These are phyloP conservation scores for Zymoseptoria tritici DNA, from an alignment of 2,329 filamentous ascomycete genomes.

Conservation along the genomic window DNA sequence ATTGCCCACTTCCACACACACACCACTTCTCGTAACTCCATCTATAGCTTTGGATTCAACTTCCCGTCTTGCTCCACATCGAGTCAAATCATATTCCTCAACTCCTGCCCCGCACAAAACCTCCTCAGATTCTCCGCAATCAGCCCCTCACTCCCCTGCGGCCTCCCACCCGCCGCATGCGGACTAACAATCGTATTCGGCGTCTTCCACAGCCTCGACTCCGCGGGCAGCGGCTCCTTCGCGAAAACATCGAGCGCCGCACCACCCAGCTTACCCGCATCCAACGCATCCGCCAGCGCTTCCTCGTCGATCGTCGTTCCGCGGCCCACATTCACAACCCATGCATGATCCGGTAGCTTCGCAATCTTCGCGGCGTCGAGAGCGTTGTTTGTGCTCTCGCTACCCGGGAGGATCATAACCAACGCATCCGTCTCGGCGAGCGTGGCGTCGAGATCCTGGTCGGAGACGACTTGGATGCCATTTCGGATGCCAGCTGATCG, in stretches of 20 bases:
- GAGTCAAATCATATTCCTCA: constrained; percentile 48
- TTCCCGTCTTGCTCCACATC: not conserved
- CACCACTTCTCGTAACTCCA: too few relatives aligned
- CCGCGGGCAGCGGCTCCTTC: constrained; percentile 46
- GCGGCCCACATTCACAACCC: constrained; percentile 65
- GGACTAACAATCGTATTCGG: constrained; percentile 49
- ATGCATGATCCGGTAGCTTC: constrained; percentile 50
- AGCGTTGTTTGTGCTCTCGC: constrained; percentile 48
- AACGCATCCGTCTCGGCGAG: constrained; percentile 54
- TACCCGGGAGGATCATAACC: constrained; percentile 60
- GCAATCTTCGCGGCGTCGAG: constrained; percentile 49
- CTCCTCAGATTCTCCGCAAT: constrained; percentile 55
- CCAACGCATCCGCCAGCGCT: constrained; percentile 41
- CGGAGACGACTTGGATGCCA: constrained; percentile 51
- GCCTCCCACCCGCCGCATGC: constrained; percentile 53
- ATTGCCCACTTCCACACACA: too few relatives aligned
- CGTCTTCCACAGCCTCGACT: constrained; percentile 41
- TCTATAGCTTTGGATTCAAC: too few relatives aligned
- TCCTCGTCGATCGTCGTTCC: constrained; percentile 53
- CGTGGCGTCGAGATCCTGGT: constrained; percentile 47
- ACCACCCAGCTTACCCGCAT: constrained; percentile 40
- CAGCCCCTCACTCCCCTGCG: constrained; percentile 52
- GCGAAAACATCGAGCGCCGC: constrained; percentile 47
- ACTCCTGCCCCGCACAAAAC: constrained; percentile 51
- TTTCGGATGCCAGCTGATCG: constrained; percentile 49